Evolutionary conservation across 1,284 basidiomycete genomes (phyloP).

Genomic region (Microbotryum intermedium): DNA sequence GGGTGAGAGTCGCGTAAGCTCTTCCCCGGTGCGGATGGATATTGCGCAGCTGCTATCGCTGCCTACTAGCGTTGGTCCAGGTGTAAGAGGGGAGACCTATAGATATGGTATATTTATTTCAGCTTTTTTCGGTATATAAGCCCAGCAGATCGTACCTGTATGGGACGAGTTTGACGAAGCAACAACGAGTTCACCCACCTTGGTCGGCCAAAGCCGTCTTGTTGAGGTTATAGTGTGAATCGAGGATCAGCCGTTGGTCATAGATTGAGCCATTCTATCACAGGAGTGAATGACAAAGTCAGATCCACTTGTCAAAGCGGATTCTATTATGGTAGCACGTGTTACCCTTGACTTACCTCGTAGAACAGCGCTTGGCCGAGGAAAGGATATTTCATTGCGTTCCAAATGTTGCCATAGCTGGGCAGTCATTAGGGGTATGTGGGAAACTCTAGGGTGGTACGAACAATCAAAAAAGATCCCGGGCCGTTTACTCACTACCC

Average conservation of each 20-base stretch:
- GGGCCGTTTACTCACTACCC: slow-evolving; percentile 42
- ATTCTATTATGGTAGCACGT: too few species aligned
- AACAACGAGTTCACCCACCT: slow-evolving; percentile 46
- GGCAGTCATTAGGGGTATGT: neutral
- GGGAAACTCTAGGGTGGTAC: too few species aligned
- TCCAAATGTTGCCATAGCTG: slow-evolving; percentile 44
- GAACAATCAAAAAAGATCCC: neutral
- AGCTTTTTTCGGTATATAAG: too few species aligned
- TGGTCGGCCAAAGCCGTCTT: slow-evolving; percentile 42
- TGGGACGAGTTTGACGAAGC: too few species aligned
- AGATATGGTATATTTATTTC: too few species aligned
- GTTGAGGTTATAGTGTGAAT: slow-evolving; percentile 75
- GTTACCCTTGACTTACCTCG: slow-evolving; percentile 35
- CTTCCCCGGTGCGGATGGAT: neutral
- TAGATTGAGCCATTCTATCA: slow-evolving; percentile 46
- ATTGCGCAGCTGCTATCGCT: slow-evolving; percentile 34
- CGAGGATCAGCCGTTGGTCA: slow-evolving; percentile 65
- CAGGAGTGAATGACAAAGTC: too few species aligned
- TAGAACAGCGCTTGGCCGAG: slow-evolving; percentile 51
- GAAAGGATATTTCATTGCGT: slow-evolving; percentile 53
- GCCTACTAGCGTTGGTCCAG: neutral
- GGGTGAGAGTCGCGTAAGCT: too few species aligned
- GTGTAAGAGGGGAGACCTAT: too few species aligned
- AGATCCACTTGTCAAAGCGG: too few species aligned
- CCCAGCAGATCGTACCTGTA: too few species aligned